Base-by-base conservation (phyloP, 768 basidiomycete genomes). In the Mycena pura region DNA sequence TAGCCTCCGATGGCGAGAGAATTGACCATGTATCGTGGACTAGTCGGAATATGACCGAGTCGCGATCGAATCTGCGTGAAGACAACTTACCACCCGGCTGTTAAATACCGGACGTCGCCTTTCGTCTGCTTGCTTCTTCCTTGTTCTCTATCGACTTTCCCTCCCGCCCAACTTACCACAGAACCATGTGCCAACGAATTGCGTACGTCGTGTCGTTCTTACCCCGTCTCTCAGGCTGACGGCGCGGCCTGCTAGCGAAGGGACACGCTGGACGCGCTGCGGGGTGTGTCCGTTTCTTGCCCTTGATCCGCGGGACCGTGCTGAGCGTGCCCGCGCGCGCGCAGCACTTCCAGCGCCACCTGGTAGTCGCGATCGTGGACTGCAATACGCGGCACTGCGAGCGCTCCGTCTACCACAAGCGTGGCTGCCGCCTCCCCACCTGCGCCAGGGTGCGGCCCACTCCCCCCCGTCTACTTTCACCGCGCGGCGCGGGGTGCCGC, bases 301-400 rank as follows among this genome's bases (percentile, higher is more conserved):
- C 3, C 9, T 19, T 28, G 41, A 38, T 15, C 32, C 34, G 54
- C 22, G 24, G n/a, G 27, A 41, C 59, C n/a, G 46, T 43, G n/a
- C 60, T 22, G 24, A 3, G 19, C 19, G 15, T 47, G 65, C 48
- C 62, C 48, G 43, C 59, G 50, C 57, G 51, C 54, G 32, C 62
- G 34, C 61, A 92, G 91, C 91, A 92, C 72, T 92, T 92, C 70
- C 91, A 92, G 74, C 86, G 90, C 51, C 90, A 91, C 63, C 73
- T 86, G 36, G 82, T 92, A 60, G 78, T 86, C 48, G 90, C 89
- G 50, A 89, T 92, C 74, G 78, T 87, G 74, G 91, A 92, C 71
- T 92, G 91, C 77, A 85, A 86, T 71, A 86, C 84, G 10, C 68
- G 69, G 32, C 80, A 76, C 32, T 92, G 91, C 76, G 84, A 87